Conservation (phyloP, 176 grass and related monocot genomes). For the Ampelocalamus luodianensis region DNA sequence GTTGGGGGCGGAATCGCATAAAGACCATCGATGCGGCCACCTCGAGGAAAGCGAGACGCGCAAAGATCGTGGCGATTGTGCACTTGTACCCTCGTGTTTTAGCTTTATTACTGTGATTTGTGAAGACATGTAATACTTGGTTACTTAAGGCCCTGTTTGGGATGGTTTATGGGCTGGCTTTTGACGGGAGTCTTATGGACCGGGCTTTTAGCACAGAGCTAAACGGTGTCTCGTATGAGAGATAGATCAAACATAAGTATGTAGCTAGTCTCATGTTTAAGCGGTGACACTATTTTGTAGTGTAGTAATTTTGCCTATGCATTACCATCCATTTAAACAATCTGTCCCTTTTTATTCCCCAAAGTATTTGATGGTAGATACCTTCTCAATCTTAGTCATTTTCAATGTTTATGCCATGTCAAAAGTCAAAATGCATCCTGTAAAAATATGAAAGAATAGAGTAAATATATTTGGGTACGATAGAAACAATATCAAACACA, state of each 20-base stretch:
- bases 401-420: neutral
- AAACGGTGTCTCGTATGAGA: too few relatives aligned
- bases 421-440: neutral
- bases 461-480: neutral
- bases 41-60: neutral
- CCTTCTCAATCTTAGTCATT: neutral
- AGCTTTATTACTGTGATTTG: neutral
- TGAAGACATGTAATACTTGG: neutral
- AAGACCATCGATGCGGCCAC: slow-evolving; percentile 33
- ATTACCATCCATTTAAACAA: neutral
- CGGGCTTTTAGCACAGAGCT: too few relatives aligned
- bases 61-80: slow-evolving; percentile 19
- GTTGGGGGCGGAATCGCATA: slow-evolving; percentile 50
- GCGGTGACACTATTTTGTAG: too few relatives aligned
- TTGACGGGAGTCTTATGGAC: too few relatives aligned
- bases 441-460: neutral
- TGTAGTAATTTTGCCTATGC: too few relatives aligned
- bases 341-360: neutral
- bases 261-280: too few relatives aligned
- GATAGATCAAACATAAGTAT: too few relatives aligned
- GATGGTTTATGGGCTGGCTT: too few relatives aligned
- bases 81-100: slow-evolving; percentile 9
- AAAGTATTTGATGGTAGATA: neutral
- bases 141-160: too few relatives aligned
- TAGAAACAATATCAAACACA: neutral